Evolutionary conservation across 305 asterid species (phyloP).

Genomic region (Fraxinus angustifolia): DNA sequence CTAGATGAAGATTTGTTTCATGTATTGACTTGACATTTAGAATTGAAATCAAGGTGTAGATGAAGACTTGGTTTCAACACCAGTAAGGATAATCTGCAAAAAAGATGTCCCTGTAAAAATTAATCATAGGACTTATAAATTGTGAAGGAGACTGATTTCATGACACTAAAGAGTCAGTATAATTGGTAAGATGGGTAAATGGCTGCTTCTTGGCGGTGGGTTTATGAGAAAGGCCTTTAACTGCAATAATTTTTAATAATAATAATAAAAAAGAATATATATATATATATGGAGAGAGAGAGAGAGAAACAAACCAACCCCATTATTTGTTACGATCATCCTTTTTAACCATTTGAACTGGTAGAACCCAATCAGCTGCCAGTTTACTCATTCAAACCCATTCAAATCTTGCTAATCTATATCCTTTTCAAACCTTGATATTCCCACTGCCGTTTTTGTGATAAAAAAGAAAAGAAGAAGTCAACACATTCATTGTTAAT

Average conservation of each 20-base stretch:
- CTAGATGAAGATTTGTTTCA: neutral
- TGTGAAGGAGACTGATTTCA: neutral
- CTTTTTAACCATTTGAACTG: neutral
- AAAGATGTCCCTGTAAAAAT: neutral
- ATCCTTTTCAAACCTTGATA: neutral
- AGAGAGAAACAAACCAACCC: neutral
- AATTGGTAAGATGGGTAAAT: neutral
- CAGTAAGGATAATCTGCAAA: neutral
- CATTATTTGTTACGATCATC: neutral
- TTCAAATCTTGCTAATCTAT: neutral
- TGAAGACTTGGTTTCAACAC: neutral
- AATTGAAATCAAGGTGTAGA: neutral
- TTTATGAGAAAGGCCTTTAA: neutral
- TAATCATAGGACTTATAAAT: neutral
- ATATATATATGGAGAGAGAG: too few species aligned
- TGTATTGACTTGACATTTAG: neutral
- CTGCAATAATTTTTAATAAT: neutral
- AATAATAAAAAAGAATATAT: too few species aligned
- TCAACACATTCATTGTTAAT: neutral
- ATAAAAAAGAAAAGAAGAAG: neutral
- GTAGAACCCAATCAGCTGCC: neutral
- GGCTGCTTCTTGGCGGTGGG: neutral
- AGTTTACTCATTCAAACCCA: neutral
- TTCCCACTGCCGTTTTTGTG: neutral
- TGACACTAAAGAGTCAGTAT: neutral